Base-by-base conservation (phyloP, 2,329 filamentous ascomycete genomes). In the Xylariaceae sp. region DNA sequence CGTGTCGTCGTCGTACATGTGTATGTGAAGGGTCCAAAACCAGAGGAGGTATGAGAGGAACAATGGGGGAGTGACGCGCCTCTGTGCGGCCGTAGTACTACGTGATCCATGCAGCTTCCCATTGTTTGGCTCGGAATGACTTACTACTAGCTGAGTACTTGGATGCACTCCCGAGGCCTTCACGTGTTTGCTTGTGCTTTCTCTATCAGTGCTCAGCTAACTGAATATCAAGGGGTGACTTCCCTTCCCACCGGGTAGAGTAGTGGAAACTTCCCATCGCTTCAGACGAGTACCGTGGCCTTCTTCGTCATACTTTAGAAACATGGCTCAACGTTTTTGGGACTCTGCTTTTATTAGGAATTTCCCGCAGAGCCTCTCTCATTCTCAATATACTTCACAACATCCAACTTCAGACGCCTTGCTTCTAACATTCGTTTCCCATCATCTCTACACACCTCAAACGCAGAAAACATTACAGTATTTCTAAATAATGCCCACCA, bases 61-160 rank as follows among this genome's bases (percentile, higher is more conserved):
- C 19, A 24, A 33, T n/a, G 4, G 19, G 14, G 23, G 14, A 24
- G n/a, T 24, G 23, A 12, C 24, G 16, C 31, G 31, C 17, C 43
- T 23, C 23, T n/a, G 28, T n/a, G 19, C 36, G 17, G 12, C 24
- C 34, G 28, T 19, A 46, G 14, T 28, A 39, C 37, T 26, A 49
- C 55, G 33, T 21, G 17, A 44, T 33, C 14, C 23, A 40, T 40
- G 44, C 12, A 46, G 33, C 16, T n/a, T 40, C 50, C 28, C 44
- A 26, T 26, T 17, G 14, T 50, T 39, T 4, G 9, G 36, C 7
- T 33, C 3, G 21, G 19, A 50, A n/a, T 23, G 12, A 19, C 9
- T 28, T 11, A 6, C 12, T 48, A 16, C 24, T 48, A n/a, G 5
- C 12, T 28, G n/a, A n/a, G n/a, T n/a, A n/a, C n/a, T n/a, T n/a